A percentile compares a stretch with the other conserved stretches of the same genome.
These are phyloP conservation scores for Rosa lucieae DNA, from an alignment of 306 rosid genomes.

Conservation along the genomic window DNA sequence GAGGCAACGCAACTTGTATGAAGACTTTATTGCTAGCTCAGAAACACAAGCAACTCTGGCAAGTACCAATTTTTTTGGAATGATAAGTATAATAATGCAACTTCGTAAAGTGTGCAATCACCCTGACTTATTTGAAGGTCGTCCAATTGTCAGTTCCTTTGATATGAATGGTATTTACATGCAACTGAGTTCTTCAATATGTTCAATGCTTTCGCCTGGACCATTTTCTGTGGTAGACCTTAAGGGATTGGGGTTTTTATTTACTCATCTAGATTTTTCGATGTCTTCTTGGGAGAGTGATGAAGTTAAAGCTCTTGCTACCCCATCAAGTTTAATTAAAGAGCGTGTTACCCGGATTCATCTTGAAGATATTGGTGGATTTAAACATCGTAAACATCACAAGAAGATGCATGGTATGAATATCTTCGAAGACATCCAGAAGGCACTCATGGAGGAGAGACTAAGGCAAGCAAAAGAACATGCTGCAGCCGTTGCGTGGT, in stretches of 20 bases:
- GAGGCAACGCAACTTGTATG: slow-evolving; percentile 95
- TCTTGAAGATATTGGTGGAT: slow-evolving; percentile 56
- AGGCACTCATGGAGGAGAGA: slow-evolving; percentile 85
- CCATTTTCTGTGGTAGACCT: slow-evolving; percentile 73
- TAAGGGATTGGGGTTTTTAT: slow-evolving; percentile 70
- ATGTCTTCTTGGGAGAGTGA: slow-evolving; percentile 96
- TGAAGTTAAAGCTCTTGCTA: slow-evolving; percentile 78
- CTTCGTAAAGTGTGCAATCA: slow-evolving; percentile 99
- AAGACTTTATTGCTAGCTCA: slow-evolving; percentile 93
- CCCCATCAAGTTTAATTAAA: slow-evolving; percentile 64
- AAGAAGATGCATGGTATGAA: slow-evolving; percentile 67
- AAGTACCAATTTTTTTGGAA: slow-evolving; percentile 89
- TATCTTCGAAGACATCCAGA: slow-evolving; percentile 84
- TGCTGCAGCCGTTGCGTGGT: slow-evolving; percentile 87
- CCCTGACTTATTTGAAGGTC: slow-evolving; percentile 98
- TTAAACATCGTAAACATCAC: slow-evolving; percentile 44
- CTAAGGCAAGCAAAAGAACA: slow-evolving; percentile 68
- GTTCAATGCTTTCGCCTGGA: slow-evolving; percentile 59
- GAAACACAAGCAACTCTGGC: slow-evolving; percentile 98
- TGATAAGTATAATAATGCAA: slow-evolving; percentile 96
- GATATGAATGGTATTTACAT: slow-evolving; percentile 75
- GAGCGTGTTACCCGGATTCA: slow-evolving; percentile 46
- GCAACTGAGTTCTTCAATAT: slow-evolving; percentile 81
- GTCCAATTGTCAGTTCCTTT: slow-evolving; percentile 95
- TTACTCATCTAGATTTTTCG: slow-evolving; percentile 80